These are phyloP conservation scores for Chaetomium sp. DNA, from an alignment of 2,329 filamentous ascomycete species.

Conservation along the genomic window DNA sequence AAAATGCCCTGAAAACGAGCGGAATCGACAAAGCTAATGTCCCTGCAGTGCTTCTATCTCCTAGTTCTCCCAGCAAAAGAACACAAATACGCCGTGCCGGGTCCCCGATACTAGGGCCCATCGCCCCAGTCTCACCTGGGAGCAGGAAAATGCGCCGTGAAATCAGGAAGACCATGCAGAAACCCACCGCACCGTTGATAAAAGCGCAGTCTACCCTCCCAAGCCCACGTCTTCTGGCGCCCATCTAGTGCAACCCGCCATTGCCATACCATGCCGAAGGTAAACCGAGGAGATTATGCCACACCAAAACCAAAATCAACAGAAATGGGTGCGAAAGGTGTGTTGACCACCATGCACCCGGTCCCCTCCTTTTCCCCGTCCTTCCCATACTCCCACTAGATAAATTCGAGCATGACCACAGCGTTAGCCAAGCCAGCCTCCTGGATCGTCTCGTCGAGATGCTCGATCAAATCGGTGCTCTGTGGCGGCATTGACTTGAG, in stretches of 20 bases:
- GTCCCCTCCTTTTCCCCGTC: neutral
- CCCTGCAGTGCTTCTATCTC: neutral
- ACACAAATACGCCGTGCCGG: slow-evolving; percentile 1
- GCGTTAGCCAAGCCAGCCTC: slow-evolving; percentile 87
- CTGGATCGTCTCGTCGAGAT: slow-evolving; percentile 72
- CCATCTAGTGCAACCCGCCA: slow-evolving; percentile 19
- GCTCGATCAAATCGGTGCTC: slow-evolving; percentile 79
- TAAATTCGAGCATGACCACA: slow-evolving; percentile 92
- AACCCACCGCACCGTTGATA: neutral
- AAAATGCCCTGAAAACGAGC: neutral
- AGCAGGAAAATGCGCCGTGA: neutral
- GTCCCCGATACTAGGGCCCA: neutral
- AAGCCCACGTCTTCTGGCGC: slow-evolving; percentile 4
- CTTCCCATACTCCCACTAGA: slow-evolving; percentile 60
- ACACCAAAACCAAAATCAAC: neutral
- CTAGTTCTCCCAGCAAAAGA: slow-evolving; percentile 8
- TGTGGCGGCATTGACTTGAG: slow-evolving; percentile 74
- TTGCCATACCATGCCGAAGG: neutral
- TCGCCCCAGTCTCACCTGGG: slow-evolving; percentile 2
- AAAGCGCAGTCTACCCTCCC: slow-evolving; percentile 11
- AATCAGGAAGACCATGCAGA: neutral
- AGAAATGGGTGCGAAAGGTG: neutral
- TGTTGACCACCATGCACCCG: neutral
- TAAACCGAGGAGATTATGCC: slow-evolving; percentile 4
- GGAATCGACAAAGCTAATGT: neutral